These are phyloP conservation scores for Eucalyptus regnans DNA, from an alignment of 345 rosid species.

Conservation along the genomic window DNA sequence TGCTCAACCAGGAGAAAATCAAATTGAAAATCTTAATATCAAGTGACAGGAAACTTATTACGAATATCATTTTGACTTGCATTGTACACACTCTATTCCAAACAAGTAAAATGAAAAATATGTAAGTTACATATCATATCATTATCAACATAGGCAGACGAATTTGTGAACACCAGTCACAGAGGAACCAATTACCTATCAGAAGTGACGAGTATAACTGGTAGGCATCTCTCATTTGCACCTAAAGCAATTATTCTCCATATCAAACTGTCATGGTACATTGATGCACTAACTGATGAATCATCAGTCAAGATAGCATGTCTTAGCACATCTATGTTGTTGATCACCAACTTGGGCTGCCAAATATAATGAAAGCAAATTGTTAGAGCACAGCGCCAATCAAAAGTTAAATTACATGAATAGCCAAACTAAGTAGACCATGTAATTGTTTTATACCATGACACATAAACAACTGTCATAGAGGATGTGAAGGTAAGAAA, in stretches of 20 bases:
- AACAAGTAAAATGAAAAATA: neutral
- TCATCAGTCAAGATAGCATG: conserved; percentile 59
- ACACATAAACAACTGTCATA: neutral
- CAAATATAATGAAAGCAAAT: conserved; percentile 4
- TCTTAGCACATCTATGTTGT: conserved; percentile 80
- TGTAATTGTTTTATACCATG: neutral
- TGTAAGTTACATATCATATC: neutral
- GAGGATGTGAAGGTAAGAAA: neutral
- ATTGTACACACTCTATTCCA: neutral
- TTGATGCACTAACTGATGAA: conserved; percentile 39
- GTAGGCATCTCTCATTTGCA: conserved; percentile 74
- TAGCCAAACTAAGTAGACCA: neutral
- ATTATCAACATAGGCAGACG: neutral
- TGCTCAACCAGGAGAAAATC: neutral
- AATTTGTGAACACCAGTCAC: neutral
- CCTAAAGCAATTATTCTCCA: conserved; percentile 87
- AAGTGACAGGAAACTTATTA: neutral
- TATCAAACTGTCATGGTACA: conserved; percentile 87
- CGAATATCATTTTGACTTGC: neutral
- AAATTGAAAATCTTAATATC: neutral
- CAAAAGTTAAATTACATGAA: neutral
- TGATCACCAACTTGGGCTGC: conserved; percentile 97
- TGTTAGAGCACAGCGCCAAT: neutral
- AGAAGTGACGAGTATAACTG: conserved; percentile 71
- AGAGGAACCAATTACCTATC: conserved; percentile 43